phyloP scores from a whole-genome alignment of 257 asterid genomes.

The Thymus quinquecostatus region DNA sequence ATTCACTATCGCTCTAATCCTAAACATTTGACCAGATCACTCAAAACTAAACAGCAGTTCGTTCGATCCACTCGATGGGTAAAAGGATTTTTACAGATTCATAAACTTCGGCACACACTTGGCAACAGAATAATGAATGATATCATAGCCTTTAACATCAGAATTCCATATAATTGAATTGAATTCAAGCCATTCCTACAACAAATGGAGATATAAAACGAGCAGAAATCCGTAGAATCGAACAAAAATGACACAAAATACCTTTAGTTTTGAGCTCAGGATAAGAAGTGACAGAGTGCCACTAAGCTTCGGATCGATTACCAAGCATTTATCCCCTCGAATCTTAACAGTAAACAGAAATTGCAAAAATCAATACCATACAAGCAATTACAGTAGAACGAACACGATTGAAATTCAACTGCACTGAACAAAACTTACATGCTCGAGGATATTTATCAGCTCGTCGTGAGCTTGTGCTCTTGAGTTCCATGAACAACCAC shows the following conservation, averaged over 20 bases:
- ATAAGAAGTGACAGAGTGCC: conserved; percentile 86
- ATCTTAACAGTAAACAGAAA: conserved; percentile 44
- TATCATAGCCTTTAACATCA: neutral
- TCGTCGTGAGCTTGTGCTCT: conserved; percentile 82
- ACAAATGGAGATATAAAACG: neutral
- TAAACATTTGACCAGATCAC: neutral
- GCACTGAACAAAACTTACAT: conserved; percentile 55
- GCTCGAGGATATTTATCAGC: conserved; percentile 66
- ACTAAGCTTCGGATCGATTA: conserved; percentile 90
- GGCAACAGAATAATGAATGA: neutral
- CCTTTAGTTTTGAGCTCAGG: conserved; percentile 90
- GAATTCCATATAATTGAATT: neutral
- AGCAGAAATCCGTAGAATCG: neutral
- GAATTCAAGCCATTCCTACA: conserved; percentile 4
- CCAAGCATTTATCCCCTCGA: conserved; percentile 94
- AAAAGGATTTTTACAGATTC: neutral
- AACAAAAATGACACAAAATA: conserved; percentile 28
- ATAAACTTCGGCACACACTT: conserved; percentile 9
- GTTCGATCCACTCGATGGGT: neutral
- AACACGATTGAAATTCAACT: conserved; percentile 7
- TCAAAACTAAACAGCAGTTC: neutral
- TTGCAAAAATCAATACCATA: conserved; percentile 3
- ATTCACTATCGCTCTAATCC: no score
- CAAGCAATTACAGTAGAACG: conserved; percentile 3
- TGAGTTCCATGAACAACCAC: conserved; percentile 37